Evolutionary conservation across 495 filamentous ascomycete genomes (phyloP).

Genomic region (Pseudoneurospora amorphoporcata): DNA sequence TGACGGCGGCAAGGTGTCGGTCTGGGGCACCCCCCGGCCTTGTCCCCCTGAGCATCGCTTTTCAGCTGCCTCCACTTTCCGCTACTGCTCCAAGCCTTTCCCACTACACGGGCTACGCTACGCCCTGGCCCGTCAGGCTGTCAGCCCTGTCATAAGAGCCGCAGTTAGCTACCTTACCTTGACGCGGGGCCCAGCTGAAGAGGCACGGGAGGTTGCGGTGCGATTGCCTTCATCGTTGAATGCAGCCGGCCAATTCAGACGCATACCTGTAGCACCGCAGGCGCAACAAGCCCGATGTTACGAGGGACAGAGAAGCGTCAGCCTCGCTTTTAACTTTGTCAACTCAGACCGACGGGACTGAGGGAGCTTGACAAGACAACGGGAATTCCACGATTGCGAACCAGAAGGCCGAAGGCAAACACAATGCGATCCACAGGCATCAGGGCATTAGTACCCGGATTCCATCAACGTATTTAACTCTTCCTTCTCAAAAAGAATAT

Average conservation of each 20-base stretch:
- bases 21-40: neutral
- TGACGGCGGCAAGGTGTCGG: neutral
- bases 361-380: neutral
- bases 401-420: neutral
- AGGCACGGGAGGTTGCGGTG: neutral
- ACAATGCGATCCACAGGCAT: neutral
- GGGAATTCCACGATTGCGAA: neutral
- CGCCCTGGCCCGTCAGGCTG: neutral
- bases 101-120: neutral
- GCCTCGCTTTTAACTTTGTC: neutral
- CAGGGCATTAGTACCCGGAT: neutral
- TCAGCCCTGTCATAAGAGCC: neutral
- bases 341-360: neutral
- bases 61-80: neutral
- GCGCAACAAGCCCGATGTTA: neutral
- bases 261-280: neutral
- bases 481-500: neutral
- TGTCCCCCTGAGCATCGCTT: neutral
- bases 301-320: neutral
- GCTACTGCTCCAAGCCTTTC: neutral
- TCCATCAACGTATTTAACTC: neutral
- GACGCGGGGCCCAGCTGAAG: neutral
- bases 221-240: neutral
- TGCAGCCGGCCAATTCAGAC: neutral
- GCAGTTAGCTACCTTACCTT: neutral